phyloP scores from a whole-genome alignment of 2,329 filamentous ascomycete genomes.

The Beauveria scarabaeidicola region DNA sequence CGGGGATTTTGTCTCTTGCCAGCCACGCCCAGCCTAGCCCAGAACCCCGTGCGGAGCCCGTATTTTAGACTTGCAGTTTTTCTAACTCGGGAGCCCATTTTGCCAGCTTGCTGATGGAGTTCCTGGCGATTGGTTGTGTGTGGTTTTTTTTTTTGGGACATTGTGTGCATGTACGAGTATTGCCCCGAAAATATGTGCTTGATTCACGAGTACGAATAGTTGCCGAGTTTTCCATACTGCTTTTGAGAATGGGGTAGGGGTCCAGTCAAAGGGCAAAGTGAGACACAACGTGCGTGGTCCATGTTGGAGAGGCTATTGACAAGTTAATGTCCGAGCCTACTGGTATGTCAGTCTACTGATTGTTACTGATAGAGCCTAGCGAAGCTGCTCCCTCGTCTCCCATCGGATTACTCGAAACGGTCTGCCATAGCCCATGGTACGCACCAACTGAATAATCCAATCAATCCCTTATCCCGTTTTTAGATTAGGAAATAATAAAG shows the following conservation, averaged over 20 bases:
- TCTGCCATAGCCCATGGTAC: background rate
- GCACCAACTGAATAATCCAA: background rate
- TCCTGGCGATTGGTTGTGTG: too few species aligned
- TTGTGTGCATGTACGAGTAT: too few species aligned
- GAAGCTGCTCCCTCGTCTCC: background rate
- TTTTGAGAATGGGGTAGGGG: background rate
- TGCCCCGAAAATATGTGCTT: too few species aligned
- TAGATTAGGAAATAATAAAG: background rate
- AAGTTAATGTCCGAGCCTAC: too few species aligned
- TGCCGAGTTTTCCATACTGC: background rate
- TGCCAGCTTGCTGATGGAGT: too few species aligned
- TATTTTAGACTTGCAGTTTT: background rate
- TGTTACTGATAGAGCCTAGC: background rate
- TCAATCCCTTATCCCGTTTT: background rate
- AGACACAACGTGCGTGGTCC: background rate
- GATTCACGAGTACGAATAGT: background rate
- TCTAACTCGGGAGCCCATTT: background rate
- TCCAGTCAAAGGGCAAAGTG: background rate
- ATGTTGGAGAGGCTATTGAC: too few species aligned
- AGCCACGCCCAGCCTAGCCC: background rate
- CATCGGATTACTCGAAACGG: constrained; percentile 9
- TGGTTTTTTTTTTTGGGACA: too few species aligned
- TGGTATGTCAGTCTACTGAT: too few species aligned
- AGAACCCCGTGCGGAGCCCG: background rate
- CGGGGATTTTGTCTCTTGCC: constrained; percentile 1